Evolutionary conservation across 2,329 filamentous ascomycete genomes (phyloP).

Genomic region (Dryadomyces quercus-mongolicae): DNA sequence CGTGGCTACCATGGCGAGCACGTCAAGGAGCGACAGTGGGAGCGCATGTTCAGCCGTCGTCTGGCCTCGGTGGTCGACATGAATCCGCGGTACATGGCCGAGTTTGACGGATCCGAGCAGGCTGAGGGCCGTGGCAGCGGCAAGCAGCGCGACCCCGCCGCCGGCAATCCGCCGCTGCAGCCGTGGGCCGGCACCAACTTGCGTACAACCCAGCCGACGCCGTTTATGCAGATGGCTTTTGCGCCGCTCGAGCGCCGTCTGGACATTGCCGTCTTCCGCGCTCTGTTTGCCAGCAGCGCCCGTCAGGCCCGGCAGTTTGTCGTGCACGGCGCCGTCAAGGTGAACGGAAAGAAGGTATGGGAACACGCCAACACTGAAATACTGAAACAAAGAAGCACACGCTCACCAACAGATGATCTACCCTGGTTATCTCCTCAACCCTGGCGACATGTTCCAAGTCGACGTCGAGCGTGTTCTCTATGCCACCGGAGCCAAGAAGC

Average conservation of each 20-base stretch:
- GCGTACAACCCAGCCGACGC: conserved; percentile 40
- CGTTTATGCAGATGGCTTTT: conserved; percentile 95
- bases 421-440: conserved; percentile 88
- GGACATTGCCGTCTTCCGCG: conserved; percentile 88
- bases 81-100: conserved; percentile 67
- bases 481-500: conserved; percentile 68
- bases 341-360: conserved; percentile 90
- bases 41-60: conserved; percentile 77
- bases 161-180: neutral
- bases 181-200: conserved; percentile 13
- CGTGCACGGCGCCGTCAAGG: conserved; percentile 82
- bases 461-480: conserved; percentile 79
- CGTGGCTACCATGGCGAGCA: conserved; percentile 92
- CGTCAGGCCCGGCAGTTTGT: conserved; percentile 91
- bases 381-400: too few relatives aligned
- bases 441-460: conserved; percentile 96
- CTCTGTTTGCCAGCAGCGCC: conserved; percentile 86
- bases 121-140: conserved; percentile 78
- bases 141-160: conserved; percentile 22
- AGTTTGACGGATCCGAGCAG: conserved; percentile 69
- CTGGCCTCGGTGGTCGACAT: conserved; percentile 78
- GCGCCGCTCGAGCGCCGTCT: conserved; percentile 81
- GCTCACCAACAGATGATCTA: conserved; percentile 59
- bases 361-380: too few relatives aligned
- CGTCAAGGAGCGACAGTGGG: conserved; percentile 85